These are phyloP conservation scores for Candolleomyces eurysporus DNA, from an alignment of 768 basidiomycete species.

Conservation along the genomic window DNA sequence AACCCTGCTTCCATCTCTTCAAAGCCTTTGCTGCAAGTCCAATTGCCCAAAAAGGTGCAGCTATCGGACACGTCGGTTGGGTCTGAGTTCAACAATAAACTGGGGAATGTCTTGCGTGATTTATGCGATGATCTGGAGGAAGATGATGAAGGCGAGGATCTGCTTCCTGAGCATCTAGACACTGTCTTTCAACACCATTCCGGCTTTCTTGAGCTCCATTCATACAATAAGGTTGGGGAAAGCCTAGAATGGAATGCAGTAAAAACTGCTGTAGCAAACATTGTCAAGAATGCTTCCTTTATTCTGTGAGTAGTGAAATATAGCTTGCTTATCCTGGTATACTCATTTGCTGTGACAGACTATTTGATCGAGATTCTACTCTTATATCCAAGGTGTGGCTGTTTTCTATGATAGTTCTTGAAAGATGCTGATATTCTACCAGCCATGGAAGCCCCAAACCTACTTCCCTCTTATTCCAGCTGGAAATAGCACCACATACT, in stretches of 20 bases:
- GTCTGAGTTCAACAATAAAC: background rate
- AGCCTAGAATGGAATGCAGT: background rate
- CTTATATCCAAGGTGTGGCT: no score
- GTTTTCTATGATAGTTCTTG: no score
- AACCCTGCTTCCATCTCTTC: background rate
- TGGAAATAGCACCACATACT: background rate
- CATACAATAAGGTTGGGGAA: background rate
- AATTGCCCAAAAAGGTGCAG: background rate
- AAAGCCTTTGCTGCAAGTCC: background rate
- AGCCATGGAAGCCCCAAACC: background rate
- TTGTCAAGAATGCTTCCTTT: background rate
- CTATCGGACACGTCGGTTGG: background rate
- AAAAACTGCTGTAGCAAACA: background rate
- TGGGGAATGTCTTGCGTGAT: background rate
- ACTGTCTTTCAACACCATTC: background rate
- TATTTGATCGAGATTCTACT: background rate
- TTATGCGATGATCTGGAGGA: background rate
- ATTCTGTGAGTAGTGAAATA: no score
- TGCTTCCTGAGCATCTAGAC: background rate
- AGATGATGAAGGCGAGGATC: background rate
- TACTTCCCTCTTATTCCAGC: background rate
- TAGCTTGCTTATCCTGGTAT: no score
- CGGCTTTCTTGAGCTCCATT: background rate
- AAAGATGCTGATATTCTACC: background rate
- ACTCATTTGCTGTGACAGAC: background rate